Evolutionary conservation across 176 grass and related monocot species (phyloP), one percentile per base, ranked within the genome.

Genomic region (Eragrostis nindensis): DNA sequence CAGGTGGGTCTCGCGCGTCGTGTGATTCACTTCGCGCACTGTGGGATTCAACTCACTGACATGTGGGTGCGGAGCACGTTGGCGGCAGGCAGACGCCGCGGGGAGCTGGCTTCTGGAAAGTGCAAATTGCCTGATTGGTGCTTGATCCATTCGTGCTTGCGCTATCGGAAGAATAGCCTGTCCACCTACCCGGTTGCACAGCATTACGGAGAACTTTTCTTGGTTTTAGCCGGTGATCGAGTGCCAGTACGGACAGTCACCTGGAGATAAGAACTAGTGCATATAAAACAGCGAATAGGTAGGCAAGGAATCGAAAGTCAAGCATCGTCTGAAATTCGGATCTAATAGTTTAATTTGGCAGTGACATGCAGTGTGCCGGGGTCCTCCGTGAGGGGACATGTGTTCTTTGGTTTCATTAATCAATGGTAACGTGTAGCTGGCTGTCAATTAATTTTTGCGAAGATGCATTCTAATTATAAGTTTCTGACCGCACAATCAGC

Each of bases 41-140:
- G 18, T 4, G 43, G 2, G 1, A 11, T 52, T 11, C 0, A 43
- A 22, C 0, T 62, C 43, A 54, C 69, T 84, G 81, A 61, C 32
- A 67, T 12, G 75, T 62, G 42, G 80, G 26, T 21, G 44, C 25
- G 41, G 5, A 9, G 6, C 30, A 39, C 27, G 29, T 47, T 48
- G 30, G 75, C 32, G 30, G 26, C 18, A 3, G 42, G 22, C 46
- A 15, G 16, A 81, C 6, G 25, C 15, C 54, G 71, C 46, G 11
- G 59, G n/a, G 67, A 8, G 42, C 11, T 49, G 59, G 57, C 24
- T 61, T 61, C 57, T 61, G 57, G 57, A 61, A 27, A 61, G 57
- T 61, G 57, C 57, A 61, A 82, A 30, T 57, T 77, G 57, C 55
- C 46, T 13, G 46, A 72, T 82, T 50, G 8, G 73, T 32, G 69